These are phyloP conservation scores for Pilatotrama ljubarskyi DNA, from an alignment of 768 basidiomycete species.

Conservation along the genomic window DNA sequence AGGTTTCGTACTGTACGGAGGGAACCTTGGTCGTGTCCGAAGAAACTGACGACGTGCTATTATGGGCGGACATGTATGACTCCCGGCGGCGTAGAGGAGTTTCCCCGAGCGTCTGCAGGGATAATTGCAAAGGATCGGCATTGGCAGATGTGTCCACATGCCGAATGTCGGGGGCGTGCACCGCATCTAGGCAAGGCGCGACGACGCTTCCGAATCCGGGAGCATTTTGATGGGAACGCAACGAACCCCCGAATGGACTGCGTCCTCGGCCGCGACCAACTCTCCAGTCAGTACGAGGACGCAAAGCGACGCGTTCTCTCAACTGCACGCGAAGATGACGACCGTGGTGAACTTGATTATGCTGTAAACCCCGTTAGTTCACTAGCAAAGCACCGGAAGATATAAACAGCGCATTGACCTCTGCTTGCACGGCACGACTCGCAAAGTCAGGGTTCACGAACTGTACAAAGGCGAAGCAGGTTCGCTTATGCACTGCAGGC, in stretches of 20 bases:
- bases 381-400: too few relatives aligned
- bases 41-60: conserved; percentile 8
- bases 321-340: conserved; percentile 76
- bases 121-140: too few relatives aligned
- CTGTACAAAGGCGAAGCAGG: conserved; percentile 80
- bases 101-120: background rate
- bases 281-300: conserved; percentile 48
- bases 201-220: background rate
- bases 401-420: conserved; percentile 46
- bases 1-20: conserved; percentile 26
- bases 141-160: too few relatives aligned
- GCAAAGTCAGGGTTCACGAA: conserved; percentile 64
- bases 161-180: too few relatives aligned
- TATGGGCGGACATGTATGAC: background rate
- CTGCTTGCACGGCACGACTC: conserved; percentile 63
- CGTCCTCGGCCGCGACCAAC: conserved; percentile 41
- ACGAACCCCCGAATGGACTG: conserved; percentile 32
- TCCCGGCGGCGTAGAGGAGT: background rate
- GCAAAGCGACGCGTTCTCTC: conserved; percentile 59
- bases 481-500: conserved; percentile 54
- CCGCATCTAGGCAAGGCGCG: too few relatives aligned
- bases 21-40: conserved; percentile 17
- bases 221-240: conserved; percentile 12
- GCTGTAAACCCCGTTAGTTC: too few relatives aligned
- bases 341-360: conserved; percentile 68